Evolutionary conservation across 2,329 filamentous ascomycete genomes (phyloP).

Genomic region (Ascomycota sp.): DNA sequence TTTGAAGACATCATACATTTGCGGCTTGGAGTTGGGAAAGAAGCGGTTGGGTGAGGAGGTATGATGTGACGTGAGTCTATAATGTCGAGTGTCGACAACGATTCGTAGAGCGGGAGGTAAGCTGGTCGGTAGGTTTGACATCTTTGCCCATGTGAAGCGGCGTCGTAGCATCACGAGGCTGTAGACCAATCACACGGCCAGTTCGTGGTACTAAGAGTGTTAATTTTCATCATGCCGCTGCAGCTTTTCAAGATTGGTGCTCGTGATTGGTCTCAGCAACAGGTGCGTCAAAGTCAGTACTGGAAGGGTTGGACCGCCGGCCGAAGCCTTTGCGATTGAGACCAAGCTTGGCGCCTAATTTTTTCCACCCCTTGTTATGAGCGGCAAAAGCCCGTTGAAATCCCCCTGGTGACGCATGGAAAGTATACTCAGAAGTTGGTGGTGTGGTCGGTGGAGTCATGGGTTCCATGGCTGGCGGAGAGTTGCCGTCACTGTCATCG

Average conservation of each 20-base stretch:
- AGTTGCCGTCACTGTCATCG: constrained; percentile 45
- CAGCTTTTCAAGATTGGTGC: constrained; percentile 30
- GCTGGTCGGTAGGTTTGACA: too few relatives aligned
- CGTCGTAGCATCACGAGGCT: too few relatives aligned
- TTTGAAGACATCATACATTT: too few relatives aligned
- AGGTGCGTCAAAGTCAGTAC: constrained; percentile 14
- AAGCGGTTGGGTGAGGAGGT: too few relatives aligned
- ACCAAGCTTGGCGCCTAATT: constrained; percentile 39
- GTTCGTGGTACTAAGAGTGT: too few relatives aligned
- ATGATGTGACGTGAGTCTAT: too few relatives aligned
- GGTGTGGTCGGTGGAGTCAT: constrained; percentile 61
- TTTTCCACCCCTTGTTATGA: constrained; percentile 42
- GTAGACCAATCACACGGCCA: too few relatives aligned
- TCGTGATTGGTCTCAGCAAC: constrained; percentile 15
- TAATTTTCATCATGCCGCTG: too few relatives aligned
- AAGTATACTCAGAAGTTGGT: constrained; percentile 37
- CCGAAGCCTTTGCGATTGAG: constrained; percentile 30
- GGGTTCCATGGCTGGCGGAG: constrained; percentile 34
- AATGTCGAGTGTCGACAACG: too few relatives aligned
- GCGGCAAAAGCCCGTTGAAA: constrained; percentile 33
- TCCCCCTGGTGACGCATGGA: constrained; percentile 29
- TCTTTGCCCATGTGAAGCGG: too few relatives aligned
- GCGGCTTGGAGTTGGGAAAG: too few relatives aligned
- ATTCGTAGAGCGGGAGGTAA: too few relatives aligned
- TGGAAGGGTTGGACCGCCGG: constrained; percentile 20